A percentile compares a stretch with the other conserved stretches of the same genome.
Conservation (phyloP, 345 rosid species). For the Populus tremula region DNA sequence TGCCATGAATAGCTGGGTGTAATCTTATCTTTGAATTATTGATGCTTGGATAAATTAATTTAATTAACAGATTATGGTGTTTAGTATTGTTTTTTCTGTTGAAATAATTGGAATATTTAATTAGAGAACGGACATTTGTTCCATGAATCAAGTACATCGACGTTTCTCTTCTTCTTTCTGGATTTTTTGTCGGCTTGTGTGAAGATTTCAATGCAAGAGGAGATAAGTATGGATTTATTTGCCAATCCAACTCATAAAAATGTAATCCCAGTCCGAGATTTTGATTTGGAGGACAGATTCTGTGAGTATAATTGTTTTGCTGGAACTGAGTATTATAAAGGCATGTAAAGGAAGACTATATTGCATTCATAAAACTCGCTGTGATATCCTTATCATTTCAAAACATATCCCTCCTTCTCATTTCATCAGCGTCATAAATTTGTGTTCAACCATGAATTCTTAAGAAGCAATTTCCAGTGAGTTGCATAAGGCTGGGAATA, state of each 20-base stretch:
- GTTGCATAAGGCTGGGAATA: slow-evolving; percentile 11
- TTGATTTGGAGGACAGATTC: slow-evolving; percentile 25
- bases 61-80: neutral
- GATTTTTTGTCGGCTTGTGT: neutral
- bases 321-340: slow-evolving; percentile 11
- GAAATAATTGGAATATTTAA: neutral
- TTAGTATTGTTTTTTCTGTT: neutral
- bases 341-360: slow-evolving; percentile 4
- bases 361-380: neutral
- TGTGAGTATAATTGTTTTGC: slow-evolving; percentile 11
- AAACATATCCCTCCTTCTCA: neutral
- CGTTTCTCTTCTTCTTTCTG: neutral
- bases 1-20: neutral
- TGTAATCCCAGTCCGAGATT: neutral
- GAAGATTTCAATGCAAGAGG: neutral
- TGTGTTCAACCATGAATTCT: neutral
- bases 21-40: neutral
- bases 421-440: neutral
- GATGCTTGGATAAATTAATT: neutral
- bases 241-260: slow-evolving; percentile 11
- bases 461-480: neutral
- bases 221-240: slow-evolving; percentile 12
- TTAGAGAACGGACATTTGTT: neutral
- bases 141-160: neutral
- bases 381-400: slow-evolving; percentile 9